Base-by-base conservation (phyloP, 1,284 basidiomycete species). In the Irpex sp. region DNA sequence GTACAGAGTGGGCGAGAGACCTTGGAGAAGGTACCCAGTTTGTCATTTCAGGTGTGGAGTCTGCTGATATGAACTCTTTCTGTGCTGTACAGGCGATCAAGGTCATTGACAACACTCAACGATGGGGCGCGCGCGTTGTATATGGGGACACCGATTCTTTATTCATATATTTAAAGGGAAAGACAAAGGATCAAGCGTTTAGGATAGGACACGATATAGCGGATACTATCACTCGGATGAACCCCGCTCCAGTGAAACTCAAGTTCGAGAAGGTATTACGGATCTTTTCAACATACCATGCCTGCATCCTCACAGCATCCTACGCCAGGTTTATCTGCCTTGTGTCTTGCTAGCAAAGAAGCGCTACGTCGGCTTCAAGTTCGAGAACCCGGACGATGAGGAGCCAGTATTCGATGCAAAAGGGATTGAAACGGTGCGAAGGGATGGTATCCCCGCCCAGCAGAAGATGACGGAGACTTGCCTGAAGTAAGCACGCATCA, bases 81-180 rank as follows among this genome's bases (percentile, higher is more conserved):
- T 26, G 26, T 26, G 26, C 26, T 47, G 9, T 49, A 55, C 67
- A 95, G 92, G 95, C 97, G 0, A 94, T 98, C 67, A 82, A 85
- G 53, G 71, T 89, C 36, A 96, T 99, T 65, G 87, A 97, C 62
- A 78, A 82, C 0, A 91, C 86, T 1, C 78, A 80, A 51, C 90
- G 89, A 71, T 98, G 97, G 97, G 91, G 89, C 4, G 96, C 94
- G 1, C 84, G 89, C 53, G 77, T 98, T 4, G 94, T 98, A 4
- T 99, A 99, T 72, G 97, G 97, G n/a, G 97, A 99, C 71, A 99
- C 97, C 0, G 97, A 99, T 76, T 97, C 94, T 21, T 76, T 98
- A 35, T 99, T 99, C 74, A 83, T 98, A 75, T 89, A 94, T 67
- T 80, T 99, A 5, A 88, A 85, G 15, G 96, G 95, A 2, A 90